Evolutionary conservation across 352 stramenopile species (phyloP), one percentile per base, ranked within the genome.

Genomic region (Thalassiosira delicatula): DNA sequence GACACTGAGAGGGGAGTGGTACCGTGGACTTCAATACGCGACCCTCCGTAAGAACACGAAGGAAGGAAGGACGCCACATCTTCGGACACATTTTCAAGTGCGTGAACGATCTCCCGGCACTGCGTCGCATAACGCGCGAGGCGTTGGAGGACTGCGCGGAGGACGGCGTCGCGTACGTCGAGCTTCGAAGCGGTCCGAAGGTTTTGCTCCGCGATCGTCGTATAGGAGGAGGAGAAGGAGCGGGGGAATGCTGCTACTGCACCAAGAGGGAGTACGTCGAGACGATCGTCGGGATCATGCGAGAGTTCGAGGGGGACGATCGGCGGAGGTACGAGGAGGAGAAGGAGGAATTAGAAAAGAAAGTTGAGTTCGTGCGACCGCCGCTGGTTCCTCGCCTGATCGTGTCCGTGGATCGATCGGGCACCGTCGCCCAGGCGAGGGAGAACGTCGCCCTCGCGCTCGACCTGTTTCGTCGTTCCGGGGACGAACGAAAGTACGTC

Each of bases 181-280:
- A 93, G 70, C 60, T 93, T 19, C 69, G 89, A 27, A 88, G 86
- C 8, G 90, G 84, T n/a, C 89, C 89, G 0, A 90, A 91, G 77
- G 23, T 67, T 46, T 70, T 92, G 27, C 33, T 84, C 0, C 4
- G 60, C 4, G 49, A 63, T 23, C 53, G 67, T 49, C 27, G 14
- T 60, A 17, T 8, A 8, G n/a, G 14, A n/a, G 44, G 3, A 54
- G 44, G 3, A 19, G 44, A 14, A 54, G 44, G 25, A 19, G 44
- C 44, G 25, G 4, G 25, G 14, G 51, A 79, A 7, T n/a, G 3
- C 1, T 25, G 33, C 23, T 46, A 71, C 21, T 69, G 29, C 27
- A 78, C 57, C 8, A 93, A 92, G 78, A 62, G 63, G 44, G 54
- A 79, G 12, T 93, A 93, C 61, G 62, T 91, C 27, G 49, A 90